These are phyloP conservation scores for Mycena alexandri DNA, from an alignment of 768 basidiomycete genomes.

Conservation along the genomic window DNA sequence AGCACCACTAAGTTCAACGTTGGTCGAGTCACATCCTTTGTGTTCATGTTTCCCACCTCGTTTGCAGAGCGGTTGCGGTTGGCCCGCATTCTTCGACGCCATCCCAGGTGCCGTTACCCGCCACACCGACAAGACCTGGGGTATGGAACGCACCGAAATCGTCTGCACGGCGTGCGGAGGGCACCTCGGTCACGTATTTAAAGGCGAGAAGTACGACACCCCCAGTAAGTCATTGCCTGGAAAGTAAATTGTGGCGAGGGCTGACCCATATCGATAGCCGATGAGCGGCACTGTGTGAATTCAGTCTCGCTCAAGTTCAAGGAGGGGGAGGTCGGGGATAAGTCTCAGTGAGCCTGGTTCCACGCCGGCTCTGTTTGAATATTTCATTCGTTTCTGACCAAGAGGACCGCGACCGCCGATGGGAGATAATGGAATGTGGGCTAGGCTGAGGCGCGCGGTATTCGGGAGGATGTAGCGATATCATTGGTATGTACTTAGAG, in stretches of 20 bases:
- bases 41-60: not conserved
- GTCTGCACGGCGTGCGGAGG: conserved; percentile 92
- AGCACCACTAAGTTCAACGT: conserved; percentile 89
- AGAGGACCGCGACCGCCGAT: conserved; percentile 7
- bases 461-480: conserved; percentile 28
- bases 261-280: conserved; percentile 56
- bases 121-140: conserved; percentile 77
- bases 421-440: conserved; percentile 10
- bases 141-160: conserved; percentile 86
- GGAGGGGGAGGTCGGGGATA: conserved; percentile 54
- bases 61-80: conserved; percentile 85
- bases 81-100: conserved; percentile 98
- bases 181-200: conserved; percentile 96
- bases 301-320: conserved; percentile 87
- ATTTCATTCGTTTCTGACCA: conserved; percentile 9
- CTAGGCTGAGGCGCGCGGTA: conserved; percentile 17
- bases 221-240: conserved; percentile 68
- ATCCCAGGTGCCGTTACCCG: conserved; percentile 89
- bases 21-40: conserved; percentile 31
- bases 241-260: not conserved
- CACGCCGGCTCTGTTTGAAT: conserved; percentile 5
- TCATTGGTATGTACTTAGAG: not conserved
- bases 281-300: conserved; percentile 93
- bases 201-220: conserved; percentile 85
- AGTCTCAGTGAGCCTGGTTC: conserved; percentile 33